phyloP scores from a whole-genome alignment of 768 basidiomycete species.

The Mrakia frigida region DNA sequence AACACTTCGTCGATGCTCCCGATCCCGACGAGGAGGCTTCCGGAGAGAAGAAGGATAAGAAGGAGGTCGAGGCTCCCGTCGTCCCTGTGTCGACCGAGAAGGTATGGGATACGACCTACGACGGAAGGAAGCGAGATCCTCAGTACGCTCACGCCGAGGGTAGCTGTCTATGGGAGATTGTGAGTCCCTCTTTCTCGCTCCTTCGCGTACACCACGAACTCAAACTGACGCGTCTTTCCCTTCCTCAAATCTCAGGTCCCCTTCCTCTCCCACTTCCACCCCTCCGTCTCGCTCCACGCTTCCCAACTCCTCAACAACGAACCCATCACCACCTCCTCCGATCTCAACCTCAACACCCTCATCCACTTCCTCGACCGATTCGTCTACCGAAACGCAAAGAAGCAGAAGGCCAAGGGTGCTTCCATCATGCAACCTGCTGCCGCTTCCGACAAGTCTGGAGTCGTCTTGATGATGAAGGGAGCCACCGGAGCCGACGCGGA shows the following conservation, averaged over 20 bases:
- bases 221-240: neutral
- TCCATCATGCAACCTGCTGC: conserved; percentile 95
- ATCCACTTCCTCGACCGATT: conserved; percentile 95
- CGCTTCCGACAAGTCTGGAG: conserved; percentile 55
- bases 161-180: conserved; percentile 84
- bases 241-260: conserved; percentile 54
- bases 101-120: conserved; percentile 52
- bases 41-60: conserved; percentile 11
- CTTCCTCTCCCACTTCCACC: conserved; percentile 81
- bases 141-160: conserved; percentile 73
- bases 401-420: conserved; percentile 63
- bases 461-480: conserved; percentile 57
- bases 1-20: conserved; percentile 43
- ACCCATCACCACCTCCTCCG: conserved; percentile 73
- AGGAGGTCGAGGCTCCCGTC: conserved; percentile 8
- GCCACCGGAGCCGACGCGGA: conserved; percentile 53
- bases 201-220: neutral
- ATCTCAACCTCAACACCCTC: conserved; percentile 86
- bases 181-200: conserved; percentile 46
- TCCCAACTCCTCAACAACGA: conserved; percentile 66
- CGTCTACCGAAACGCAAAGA: conserved; percentile 93
- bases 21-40: conserved; percentile 32
- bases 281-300: conserved; percentile 78
- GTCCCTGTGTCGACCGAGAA: conserved; percentile 20
- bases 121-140: conserved; percentile 84